Base-by-base conservation (phyloP, 345 rosid genomes). In the Microthlaspi erraticum region DNA sequence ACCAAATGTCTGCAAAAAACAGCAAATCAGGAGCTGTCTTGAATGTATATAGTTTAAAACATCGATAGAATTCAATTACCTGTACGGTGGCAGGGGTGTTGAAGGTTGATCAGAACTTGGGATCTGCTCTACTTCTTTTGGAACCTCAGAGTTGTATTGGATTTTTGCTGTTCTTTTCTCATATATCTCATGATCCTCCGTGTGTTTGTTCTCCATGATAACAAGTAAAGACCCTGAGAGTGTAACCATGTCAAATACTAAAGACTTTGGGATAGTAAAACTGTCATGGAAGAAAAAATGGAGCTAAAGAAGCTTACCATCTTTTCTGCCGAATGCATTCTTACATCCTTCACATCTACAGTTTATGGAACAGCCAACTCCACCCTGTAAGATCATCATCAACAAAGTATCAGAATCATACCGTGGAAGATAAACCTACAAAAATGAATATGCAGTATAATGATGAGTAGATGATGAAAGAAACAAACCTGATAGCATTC, bases 331-430 rank as follows among this genome's bases (percentile, higher is more conserved):
- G 29, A 87, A 94, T 13, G 87, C 79, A 74, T 94, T 94, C 75
- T 89, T 89, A 70, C 99, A 94, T 26, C 97, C 97, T 86, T 94
- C 98, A 46, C 99, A 94, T 77, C 98, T 82, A 74, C 98, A 93
- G 72, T 84, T 87, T 66, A 87, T 78, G 78, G 98, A 93, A 81
- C 99, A 94, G 31, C 99, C 98, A 33, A 94, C 99, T 37, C 96
- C 96, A 41, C 99, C 91, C 97, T 91, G 58, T 31, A 71, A 69
- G 60, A 77, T 54, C 20, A 70, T 61, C 59, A 61, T 5, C 20
- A 54, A 64, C 59, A 53, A 9, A 43, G 72, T 20, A 60, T 66
- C 60, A 20, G n/a, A 38, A 83, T 77, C 79, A 73, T 77, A 66
- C 41, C 23, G 20, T 16, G 44, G 32, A 38, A 53, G 50, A 71